Conservation (phyloP, 768 basidiomycete genomes). For the Pleurotus eryngii region DNA sequence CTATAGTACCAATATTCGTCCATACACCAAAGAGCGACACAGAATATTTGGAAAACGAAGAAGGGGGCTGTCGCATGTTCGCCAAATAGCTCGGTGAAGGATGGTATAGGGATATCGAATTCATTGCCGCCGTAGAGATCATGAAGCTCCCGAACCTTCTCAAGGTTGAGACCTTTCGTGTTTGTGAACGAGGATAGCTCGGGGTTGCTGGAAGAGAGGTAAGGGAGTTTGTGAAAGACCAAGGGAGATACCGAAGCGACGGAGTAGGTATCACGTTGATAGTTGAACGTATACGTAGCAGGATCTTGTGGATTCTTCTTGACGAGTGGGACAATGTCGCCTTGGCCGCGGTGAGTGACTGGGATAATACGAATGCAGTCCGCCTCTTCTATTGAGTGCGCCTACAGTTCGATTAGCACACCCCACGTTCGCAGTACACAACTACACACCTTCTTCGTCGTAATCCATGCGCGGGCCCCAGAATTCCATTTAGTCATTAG, state of each 20-base stretch:
- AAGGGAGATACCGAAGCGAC: constrained; percentile 52
- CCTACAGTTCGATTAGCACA: constrained; percentile 34
- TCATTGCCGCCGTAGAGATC: constrained; percentile 88
- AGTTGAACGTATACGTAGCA: constrained; percentile 80
- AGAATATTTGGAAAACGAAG: constrained; percentile 99
- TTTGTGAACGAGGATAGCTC: constrained; percentile 62
- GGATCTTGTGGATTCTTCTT: constrained; percentile 59
- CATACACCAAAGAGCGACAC: constrained; percentile 94
- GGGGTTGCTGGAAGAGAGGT: constrained; percentile 76
- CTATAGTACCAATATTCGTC: constrained; percentile 99
- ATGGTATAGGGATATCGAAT: constrained; percentile 96
- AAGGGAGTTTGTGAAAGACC: constrained; percentile 78
- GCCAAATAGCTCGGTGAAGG: constrained; percentile 84
- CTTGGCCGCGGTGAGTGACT: constrained; percentile 76
- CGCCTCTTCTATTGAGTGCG: constrained; percentile 64
- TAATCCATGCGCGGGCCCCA: constrained; percentile 73
- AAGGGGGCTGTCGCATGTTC: constrained; percentile 99
- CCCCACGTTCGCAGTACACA: not conserved
- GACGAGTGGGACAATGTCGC: constrained; percentile 79
- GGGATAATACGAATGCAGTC: constrained; percentile 82
- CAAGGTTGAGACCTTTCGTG: constrained; percentile 51
- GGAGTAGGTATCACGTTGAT: constrained; percentile 92
- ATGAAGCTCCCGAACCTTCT: constrained; percentile 47
- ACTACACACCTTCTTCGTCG: constrained; percentile 61
- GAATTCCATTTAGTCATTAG: constrained; percentile 89